A percentile compares a stretch with the other conserved stretches of the same genome.
phyloP scores from a whole-genome alignment of 176 grass and related monocot species.

The Phoenix roebelenii region DNA sequence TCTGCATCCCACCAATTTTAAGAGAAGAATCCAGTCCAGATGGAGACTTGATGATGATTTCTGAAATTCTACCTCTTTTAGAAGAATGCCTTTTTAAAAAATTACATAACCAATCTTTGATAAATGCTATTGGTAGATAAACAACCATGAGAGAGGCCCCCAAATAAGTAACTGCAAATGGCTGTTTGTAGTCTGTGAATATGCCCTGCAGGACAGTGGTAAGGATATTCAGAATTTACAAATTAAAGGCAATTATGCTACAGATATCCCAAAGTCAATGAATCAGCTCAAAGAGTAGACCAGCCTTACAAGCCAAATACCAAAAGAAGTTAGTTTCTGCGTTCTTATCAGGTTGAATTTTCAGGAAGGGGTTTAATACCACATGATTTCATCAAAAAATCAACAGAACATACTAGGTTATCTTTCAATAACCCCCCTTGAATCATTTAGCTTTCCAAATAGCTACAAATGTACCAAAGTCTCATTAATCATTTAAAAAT shows the following conservation, averaged over 20 bases:
- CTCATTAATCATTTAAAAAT: too few relatives aligned
- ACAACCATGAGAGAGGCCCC: constrained; percentile 90
- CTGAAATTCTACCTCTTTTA: constrained; percentile 31
- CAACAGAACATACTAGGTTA: background rate
- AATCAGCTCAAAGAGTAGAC: background rate
- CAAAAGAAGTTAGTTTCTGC: background rate
- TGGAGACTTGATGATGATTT: constrained; percentile 46
- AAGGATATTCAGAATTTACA: background rate
- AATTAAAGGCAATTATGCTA: too few relatives aligned
- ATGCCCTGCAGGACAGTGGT: constrained; percentile 50
- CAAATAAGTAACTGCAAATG: constrained; percentile 85
- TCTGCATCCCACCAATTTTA: constrained; percentile 46
- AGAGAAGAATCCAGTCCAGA: constrained; percentile 44
- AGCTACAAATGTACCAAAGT: too few relatives aligned
- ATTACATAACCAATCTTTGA: constrained; percentile 68
- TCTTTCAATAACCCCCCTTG: too few relatives aligned
- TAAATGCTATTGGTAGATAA: constrained; percentile 73
- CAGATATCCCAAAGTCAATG: background rate
- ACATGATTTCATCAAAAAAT: background rate
- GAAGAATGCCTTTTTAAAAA: constrained; percentile 30
- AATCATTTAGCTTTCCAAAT: too few relatives aligned
- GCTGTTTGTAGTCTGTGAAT: constrained; percentile 89
- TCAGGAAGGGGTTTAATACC: background rate
- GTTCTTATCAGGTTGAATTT: background rate
- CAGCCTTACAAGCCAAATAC: background rate